Evolutionary conservation across 140 eudicot genomes (phyloP), one percentile per base, ranked within the genome.

Genomic region (Erigeron philadelphicus): DNA sequence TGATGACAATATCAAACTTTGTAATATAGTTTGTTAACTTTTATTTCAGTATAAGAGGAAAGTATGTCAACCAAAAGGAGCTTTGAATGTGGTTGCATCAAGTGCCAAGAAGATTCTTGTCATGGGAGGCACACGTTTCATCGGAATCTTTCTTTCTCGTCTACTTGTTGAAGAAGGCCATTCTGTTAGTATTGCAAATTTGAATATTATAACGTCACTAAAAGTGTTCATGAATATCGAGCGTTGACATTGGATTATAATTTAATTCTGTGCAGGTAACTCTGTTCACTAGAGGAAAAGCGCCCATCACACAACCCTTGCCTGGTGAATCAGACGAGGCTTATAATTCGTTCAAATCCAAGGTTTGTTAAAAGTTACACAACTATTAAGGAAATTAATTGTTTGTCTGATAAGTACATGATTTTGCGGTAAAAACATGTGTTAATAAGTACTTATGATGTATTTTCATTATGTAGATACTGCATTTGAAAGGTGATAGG

Each of bases 41-140:
- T 55, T 68, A 5, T 47, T 84, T 77, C 72, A 92, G 98, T 93
- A 73, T 53, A 93, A 86, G 72, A 89, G 93, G 78, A 93, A 89
- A 80, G 78, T 67, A 84, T 85, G 87, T 76, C 88, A 79, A 65
- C 88, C 94, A 13, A 93, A 81, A 83, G 95, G 87, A 70, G 89
- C 90, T 74, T 78, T 93, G 60, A 76, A 72, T 23, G 87, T 93
- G 41, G 74, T 74, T 25, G 96, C 98, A 62, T 83, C 90, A 59
- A 81, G 90, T 71, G 76, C 87, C 87, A 93, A 93, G 93, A 93
- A 93, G 58, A 83, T 93, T 43, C 90, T 93, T 13, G 87, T 93
- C 49, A 93, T 93, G 98, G 98, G 98, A 77, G 98, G 98, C 61
- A 93, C 96, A 40, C 85, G 98, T 64, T 93, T 93, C 82, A 93